Conservation (phyloP, 352 stramenopile genomes). For the Blastocystis sp. region DNA sequence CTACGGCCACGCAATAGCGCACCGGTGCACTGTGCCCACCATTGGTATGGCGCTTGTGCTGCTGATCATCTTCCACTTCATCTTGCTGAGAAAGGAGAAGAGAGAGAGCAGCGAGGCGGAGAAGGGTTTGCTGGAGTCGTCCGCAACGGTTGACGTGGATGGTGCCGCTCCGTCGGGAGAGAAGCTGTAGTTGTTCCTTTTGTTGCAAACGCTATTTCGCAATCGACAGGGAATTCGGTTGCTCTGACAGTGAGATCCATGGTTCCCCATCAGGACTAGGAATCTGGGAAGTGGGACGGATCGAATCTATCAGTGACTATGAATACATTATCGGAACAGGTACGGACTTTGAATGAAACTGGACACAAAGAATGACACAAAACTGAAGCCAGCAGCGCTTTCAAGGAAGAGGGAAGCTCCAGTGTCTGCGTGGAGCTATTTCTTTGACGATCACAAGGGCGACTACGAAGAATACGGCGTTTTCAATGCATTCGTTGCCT, state of each 20-base stretch:
- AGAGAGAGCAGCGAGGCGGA: conserved; percentile 15
- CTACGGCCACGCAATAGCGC: conserved; percentile 35
- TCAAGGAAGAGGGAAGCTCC: neutral
- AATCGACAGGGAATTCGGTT: no score
- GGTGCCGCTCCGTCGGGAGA: no score
- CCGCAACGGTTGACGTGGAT: no score
- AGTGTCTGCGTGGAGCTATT: neutral
- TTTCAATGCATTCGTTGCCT: neutral
- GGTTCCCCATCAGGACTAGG: no score
- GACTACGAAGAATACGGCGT: neutral
- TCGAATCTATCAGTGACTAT: no score
- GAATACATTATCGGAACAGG: no score
- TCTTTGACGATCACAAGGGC: neutral
- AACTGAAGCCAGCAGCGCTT: neutral
- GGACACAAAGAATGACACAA: neutral
- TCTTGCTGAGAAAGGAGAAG: conserved; percentile 60
- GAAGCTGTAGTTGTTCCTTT: no score
- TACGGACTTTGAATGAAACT: no score
- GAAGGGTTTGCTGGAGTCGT: neutral
- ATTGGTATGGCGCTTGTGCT: conserved; percentile 17
- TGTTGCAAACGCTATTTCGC: no score
- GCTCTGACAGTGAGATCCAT: no score
- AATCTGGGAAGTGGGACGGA: no score
- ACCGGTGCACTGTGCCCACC: conserved; percentile 40
- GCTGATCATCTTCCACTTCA: conserved; percentile 42